A percentile compares a stretch with the other conserved stretches of the same genome.
These are phyloP conservation scores for Aspergillus fijiensis DNA, from an alignment of 2,329 filamentous ascomycete genomes.

Conservation along the genomic window DNA sequence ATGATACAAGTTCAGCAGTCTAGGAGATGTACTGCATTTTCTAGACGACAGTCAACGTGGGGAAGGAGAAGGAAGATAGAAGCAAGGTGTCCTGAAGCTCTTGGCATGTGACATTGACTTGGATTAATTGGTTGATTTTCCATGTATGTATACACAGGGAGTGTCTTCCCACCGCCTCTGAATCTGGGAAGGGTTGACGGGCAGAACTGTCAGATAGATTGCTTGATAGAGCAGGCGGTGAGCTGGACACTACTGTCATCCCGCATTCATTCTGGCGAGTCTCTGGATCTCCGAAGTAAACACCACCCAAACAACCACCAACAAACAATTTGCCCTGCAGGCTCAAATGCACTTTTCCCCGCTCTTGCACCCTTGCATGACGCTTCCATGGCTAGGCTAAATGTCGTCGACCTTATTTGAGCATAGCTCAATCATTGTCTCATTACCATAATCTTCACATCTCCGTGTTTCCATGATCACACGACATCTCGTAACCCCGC, in stretches of 20 bases:
- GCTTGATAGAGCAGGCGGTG: neutral
- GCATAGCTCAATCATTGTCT: neutral
- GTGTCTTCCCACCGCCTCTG: too few species aligned
- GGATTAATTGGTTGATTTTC: neutral
- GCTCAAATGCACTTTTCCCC: neutral
- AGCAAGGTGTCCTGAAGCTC: slow-evolving; percentile 45
- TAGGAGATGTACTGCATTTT: neutral
- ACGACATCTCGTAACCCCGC: neutral
- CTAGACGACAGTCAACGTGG: slow-evolving; percentile 2
- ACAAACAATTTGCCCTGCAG: neutral
- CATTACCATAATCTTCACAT: neutral
- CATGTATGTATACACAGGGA: neutral
- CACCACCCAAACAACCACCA: neutral
- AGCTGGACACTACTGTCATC: neutral
- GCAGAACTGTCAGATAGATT: too few species aligned
- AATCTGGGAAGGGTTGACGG: too few species aligned
- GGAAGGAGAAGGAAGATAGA: slow-evolving; percentile 18
- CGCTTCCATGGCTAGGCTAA: neutral
- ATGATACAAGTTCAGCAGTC: neutral
- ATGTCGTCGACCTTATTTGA: neutral
- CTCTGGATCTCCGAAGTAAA: neutral
- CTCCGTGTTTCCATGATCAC: neutral
- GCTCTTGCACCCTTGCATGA: neutral
- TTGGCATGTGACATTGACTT: slow-evolving; percentile 33
- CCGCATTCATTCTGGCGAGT: neutral